Evolutionary conservation across 2,329 filamentous ascomycete species (phyloP), one percentile per base, ranked within the genome.

Genomic region (Pyrenochaeta sp.): DNA sequence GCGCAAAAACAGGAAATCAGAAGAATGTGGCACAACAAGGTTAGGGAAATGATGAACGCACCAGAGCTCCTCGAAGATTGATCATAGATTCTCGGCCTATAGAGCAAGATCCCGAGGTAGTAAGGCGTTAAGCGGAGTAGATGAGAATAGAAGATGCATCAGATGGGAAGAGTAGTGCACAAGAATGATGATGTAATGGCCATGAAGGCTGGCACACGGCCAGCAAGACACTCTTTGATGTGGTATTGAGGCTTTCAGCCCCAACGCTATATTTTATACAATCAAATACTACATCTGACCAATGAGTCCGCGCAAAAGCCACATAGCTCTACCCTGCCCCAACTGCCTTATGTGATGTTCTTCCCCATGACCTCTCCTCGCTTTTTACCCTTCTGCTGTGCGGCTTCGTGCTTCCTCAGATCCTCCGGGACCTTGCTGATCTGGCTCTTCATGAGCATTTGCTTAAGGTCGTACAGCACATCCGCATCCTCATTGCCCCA

Each of bases 351-450:
- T 7, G 62, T 62, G n/a, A 59, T 59, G n/a, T 61, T 55, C 53
- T 61, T 63, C 25, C 54, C 54, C 57, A 57, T 53, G 2, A 54
- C 44, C 32, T 62, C 59, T 8, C 59, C 59, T 13, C 57, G 54
- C 58, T 63, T 63, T 37, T 58, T 63, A n/a, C 89, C 88, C 77
- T 91, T 94, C 72, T 93, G 91, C 80, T 97, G 93, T n/a, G 93
- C 91, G 1, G 91, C 90, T 78, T 96, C 92, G 74, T 97, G 93
- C 67, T 93, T 89, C 72, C 91, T 85, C 66, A 98, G 79, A 78
- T 98, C 95, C 66, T 99, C 95, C 0, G 95, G 93, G 27, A 99
- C 91, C 73, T 91, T 90, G 2, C 90, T 93, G 24, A 97, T 92
- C 10, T 87, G 84, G 62, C 91, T 95, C 86, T 98, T 98, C 72